A percentile compares a stretch with the other conserved stretches of the same genome.
phyloP scores from a whole-genome alignment of 1,139 yeast genomes.

The Meyerozyma sp. region DNA sequence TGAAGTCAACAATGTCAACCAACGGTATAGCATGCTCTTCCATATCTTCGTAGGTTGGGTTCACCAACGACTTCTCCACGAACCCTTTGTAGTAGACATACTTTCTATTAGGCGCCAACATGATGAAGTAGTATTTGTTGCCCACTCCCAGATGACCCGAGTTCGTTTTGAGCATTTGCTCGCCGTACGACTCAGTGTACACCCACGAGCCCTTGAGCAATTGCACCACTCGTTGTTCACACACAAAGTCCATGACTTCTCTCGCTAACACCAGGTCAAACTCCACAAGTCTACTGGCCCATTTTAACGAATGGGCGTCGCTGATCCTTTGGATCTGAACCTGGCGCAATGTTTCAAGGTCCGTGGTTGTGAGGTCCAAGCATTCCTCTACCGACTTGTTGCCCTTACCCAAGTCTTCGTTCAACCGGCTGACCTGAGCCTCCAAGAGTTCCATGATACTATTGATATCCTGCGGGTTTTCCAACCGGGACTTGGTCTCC shows the following conservation, averaged over 20 bases:
- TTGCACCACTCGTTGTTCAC: constrained; percentile 70
- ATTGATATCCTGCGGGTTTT: constrained; percentile 41
- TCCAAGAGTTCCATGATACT: constrained; percentile 39
- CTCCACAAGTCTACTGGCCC: constrained; percentile 35
- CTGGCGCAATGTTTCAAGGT: constrained; percentile 50
- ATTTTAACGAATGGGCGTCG: constrained; percentile 19
- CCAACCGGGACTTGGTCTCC: constrained; percentile 52
- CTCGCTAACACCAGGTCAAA: constrained; percentile 48
- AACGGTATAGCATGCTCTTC: constrained; percentile 28
- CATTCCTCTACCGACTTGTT: constrained; percentile 37
- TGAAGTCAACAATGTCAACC: constrained; percentile 36
- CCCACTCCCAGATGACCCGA: constrained; percentile 11
- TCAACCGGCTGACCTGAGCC: constrained; percentile 27
- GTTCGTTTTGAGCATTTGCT: constrained; percentile 20
- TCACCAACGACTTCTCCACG: constrained; percentile 35
- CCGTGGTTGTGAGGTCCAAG: constrained; percentile 36
- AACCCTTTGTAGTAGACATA: constrained; percentile 59
- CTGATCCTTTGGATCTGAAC: constrained; percentile 48
- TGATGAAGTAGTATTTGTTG: constrained; percentile 49
- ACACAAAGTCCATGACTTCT: constrained; percentile 72
- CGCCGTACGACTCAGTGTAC: constrained; percentile 60
- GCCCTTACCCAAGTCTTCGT: constrained; percentile 18
- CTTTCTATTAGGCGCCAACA: constrained; percentile 69
- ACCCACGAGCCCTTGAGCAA: constrained; percentile 83
- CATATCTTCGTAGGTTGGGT: constrained; percentile 57